These are phyloP conservation scores for Selenicereus undatus DNA, from an alignment of 148 eudicot genomes.

Conservation along the genomic window DNA sequence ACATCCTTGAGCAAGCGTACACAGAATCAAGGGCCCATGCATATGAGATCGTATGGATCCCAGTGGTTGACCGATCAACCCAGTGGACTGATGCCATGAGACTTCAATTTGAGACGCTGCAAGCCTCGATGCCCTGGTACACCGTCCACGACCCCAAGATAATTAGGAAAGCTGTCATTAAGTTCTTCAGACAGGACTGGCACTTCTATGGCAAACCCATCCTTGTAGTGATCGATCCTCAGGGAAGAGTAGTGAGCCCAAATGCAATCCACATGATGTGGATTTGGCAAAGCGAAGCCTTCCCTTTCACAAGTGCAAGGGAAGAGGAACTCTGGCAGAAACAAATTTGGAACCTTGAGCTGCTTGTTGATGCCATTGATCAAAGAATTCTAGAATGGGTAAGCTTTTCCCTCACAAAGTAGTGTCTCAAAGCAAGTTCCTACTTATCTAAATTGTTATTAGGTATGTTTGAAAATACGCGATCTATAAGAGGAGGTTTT, in stretches of 20 bases:
- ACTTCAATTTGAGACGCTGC: slow-evolving; percentile 39
- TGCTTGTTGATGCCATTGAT: slow-evolving; percentile 51
- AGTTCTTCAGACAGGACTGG: slow-evolving; percentile 47
- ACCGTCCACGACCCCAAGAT: slow-evolving; percentile 49
- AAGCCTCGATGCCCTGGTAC: slow-evolving; percentile 60
- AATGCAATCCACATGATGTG: slow-evolving; percentile 81
- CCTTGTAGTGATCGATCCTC: slow-evolving; percentile 59
- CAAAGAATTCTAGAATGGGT: slow-evolving; percentile 49
- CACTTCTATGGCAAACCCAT: slow-evolving; percentile 51
- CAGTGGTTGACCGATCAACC: slow-evolving; percentile 41
- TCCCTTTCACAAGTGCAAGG: slow-evolving; percentile 54
- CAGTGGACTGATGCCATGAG: slow-evolving; percentile 42
- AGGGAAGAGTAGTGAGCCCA: slow-evolving; percentile 52
- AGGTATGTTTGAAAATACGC: too few relatives aligned
- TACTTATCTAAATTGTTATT: background rate
- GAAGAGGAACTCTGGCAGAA: slow-evolving; percentile 56
- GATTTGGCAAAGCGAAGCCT: slow-evolving; percentile 68
- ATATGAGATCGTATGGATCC: slow-evolving; percentile 67
- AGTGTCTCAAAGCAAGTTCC: background rate
- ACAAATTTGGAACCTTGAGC: slow-evolving; percentile 61
- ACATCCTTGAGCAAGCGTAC: slow-evolving; percentile 59
- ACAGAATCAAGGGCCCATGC: slow-evolving; percentile 38
- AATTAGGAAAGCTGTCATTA: slow-evolving; percentile 36
- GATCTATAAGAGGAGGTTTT: too few relatives aligned
- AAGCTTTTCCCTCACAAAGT: background rate